Base-by-base conservation (phyloP, 1,139 yeast genomes). In the Saccharomyces hybrid region DNA sequence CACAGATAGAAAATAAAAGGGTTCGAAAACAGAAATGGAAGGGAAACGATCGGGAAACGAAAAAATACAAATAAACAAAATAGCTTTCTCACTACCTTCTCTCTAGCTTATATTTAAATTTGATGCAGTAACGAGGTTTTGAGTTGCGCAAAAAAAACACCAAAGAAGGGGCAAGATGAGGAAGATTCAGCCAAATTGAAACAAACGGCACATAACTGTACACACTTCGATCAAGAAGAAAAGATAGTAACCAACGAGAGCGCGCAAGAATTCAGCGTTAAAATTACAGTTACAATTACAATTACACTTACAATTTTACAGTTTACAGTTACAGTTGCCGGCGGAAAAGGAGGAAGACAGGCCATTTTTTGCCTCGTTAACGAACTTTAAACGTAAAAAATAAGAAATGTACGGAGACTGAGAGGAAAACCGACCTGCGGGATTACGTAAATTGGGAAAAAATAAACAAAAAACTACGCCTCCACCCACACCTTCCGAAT, bases 391-490 rank as follows among this genome's bases (percentile, higher is more conserved):
- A 38, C 44, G 44, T 9, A 16, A 38, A 38, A 38, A 38, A 38
- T 9, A 38, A 38, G 44, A 20, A 38, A 38, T 20, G 44, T 14
- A 38, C 41, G 41, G 41, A 34, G 20, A 34, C 4, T 14, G 20
- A 14, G 25, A 38, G 44, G 44, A 38, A 38, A 20, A 38, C 44
- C 44, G 44, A 38, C 44, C 44, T 38, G 44, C 44, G 44, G 44
- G 44, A 38, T 11, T 38, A 38, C 44, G 44, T 38, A 38, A 38
- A 38, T 34, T 16, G 26, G 25, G 25, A 11, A 20, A 38, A 38
- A 20, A 38, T 9, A 16, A 38, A 16, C 44, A 38, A 38, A 20
- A 34, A 38, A 38, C 23, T 38, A 38, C 44, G 44, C 44, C 44
- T 20, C 44, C 44, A 38, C 44, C 44, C 44, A 38, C 44, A 38